Evolutionary conservation across 2,329 filamentous ascomycete genomes (phyloP), one percentile per base, ranked within the genome.

Genomic region (Hansfordia pulvinata): DNA sequence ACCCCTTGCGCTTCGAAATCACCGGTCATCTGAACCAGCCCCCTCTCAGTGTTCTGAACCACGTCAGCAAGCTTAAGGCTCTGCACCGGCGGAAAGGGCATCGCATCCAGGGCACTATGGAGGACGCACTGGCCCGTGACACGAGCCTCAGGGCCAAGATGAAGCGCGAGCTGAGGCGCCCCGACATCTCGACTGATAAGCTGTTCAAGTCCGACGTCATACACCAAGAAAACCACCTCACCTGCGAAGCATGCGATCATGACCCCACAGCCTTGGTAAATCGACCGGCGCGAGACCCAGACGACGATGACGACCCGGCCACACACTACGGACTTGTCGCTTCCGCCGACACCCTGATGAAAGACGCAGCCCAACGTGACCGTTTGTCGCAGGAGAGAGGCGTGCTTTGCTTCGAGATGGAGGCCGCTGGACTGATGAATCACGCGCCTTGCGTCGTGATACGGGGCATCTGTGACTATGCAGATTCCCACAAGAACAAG

Each of bases 361-460:
- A 23, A 14, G 21, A 23, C 12, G 21, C 21, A 4, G 11, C 16
- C 11, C 13, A 14, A 10, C 13, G 21, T 14, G 21, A 23, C 11
- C 13, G 16, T 11, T 11, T 23, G 16, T 23, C 21, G 5, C 21
- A 14, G 21, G 21, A 23, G 12, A 23, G 16, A 10, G 21, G 21
- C 12, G 16, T 23, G 7, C 21, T 23, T 4, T 23, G 11, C 21
- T 23, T 23, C 21, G 21, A 23, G 21, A 23, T 23, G 21, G 21
- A 23, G 21, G 21, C 21, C 10, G 10, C 21, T 21, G 10, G 19
- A 21, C 19, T 21, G 13, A 21, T 21, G 19, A 21, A 21, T 12
- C 19, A 21, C n/a, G 10, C 16, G 8, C 21, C 21, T 8, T 23
- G 6, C 5, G 16, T 23, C 12, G 21, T 14, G 9, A 23, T 23